Base-by-base conservation (phyloP, 1,284 basidiomycete genomes). In the Pseudozyma pruni region DNA sequence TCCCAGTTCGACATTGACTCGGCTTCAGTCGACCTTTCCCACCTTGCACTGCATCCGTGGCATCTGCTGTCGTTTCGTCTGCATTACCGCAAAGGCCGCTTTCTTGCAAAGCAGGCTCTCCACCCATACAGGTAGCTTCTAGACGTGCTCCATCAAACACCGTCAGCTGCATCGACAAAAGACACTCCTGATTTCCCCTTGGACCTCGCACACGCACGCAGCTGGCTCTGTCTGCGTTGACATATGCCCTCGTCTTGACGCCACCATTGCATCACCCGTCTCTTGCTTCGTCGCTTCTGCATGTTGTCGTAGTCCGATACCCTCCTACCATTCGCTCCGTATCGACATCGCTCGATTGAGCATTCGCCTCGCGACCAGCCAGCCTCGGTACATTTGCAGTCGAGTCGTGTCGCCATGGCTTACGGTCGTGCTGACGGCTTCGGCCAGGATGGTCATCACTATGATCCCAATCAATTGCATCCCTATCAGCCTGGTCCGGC, bases 401-500 rank as follows among this genome's bases (percentile, higher is more conserved):
- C 22, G 2, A 25, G 23, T 16, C 27, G 7, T 11, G 17, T 14
- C 55, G 54, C 3, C 42, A 71, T 61, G 61, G 57, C 52, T 11
- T 71, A 61, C 25, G 68, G 61, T 44, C 60, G 47, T n/a, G 55
- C 67, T 14, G 45, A 20, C 17, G 47, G 56, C 52, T 37, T 74
- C 32, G 72, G 64, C 23, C 54, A 63, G 1, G 42, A 56, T 11
- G 64, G 48, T 32, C 74, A 75, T 22, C 55, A 74, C 54, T 71
- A 74, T 45, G 76, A 78, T 44, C 71, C 76, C 7, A 76, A 78
- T 52, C 61, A 67, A 13, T 38, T 51, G 11, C 25, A 37, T 1
- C 74, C 76, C 3, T 78, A 78, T 45, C 61, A 71, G 16, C 16
- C 46, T 8, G 76, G 76, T 2, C 76, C 76, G 2, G 41, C 61